These are phyloP conservation scores for Globisporangium paddicum DNA, from an alignment of 352 stramenopile genomes.

Conservation along the genomic window DNA sequence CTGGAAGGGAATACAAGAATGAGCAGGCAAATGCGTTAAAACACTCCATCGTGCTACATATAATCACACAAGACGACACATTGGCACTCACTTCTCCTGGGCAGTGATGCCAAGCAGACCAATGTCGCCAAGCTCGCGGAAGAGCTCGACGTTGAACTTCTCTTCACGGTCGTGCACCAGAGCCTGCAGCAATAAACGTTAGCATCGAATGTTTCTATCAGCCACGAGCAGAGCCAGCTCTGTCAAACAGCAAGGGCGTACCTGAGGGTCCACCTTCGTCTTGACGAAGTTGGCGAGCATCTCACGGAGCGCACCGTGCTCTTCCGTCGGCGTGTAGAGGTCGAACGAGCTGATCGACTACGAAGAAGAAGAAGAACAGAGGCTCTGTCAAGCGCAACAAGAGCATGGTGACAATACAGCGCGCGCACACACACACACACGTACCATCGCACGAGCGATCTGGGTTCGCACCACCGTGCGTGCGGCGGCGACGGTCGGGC, in stretches of 20 bases:
- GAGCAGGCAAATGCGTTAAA: neutral
- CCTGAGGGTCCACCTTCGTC: slow-evolving; percentile 96
- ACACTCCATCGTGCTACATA: neutral
- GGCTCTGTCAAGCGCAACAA: neutral
- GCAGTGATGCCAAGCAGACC: slow-evolving; percentile 96
- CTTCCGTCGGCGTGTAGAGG: slow-evolving; percentile 86
- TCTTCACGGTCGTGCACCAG: slow-evolving; percentile 95
- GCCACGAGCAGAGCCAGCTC: neutral
- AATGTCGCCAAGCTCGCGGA: slow-evolving; percentile 93
- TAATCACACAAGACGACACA: neutral
- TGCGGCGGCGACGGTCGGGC: slow-evolving; percentile 15
- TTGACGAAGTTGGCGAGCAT: slow-evolving; percentile 94
- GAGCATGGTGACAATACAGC: neutral
- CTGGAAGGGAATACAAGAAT: slow-evolving; percentile 15
- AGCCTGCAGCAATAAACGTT: slow-evolving; percentile 47
- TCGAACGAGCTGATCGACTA: slow-evolving; percentile 34
- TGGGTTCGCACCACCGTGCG: slow-evolving; percentile 1
- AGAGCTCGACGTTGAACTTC: slow-evolving; percentile 96
- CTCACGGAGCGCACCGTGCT: slow-evolving; percentile 87
- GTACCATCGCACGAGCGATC: slow-evolving; percentile 5
- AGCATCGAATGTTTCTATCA: neutral
- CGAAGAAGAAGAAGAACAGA: slow-evolving; percentile 4
- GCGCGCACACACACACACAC: too few species aligned
- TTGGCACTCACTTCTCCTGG: slow-evolving; percentile 82
- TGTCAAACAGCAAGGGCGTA: slow-evolving; percentile 8